phyloP scores from a whole-genome alignment of 371 early-diverging fungal species.

The Syncephalastrum contaminatum region DNA sequence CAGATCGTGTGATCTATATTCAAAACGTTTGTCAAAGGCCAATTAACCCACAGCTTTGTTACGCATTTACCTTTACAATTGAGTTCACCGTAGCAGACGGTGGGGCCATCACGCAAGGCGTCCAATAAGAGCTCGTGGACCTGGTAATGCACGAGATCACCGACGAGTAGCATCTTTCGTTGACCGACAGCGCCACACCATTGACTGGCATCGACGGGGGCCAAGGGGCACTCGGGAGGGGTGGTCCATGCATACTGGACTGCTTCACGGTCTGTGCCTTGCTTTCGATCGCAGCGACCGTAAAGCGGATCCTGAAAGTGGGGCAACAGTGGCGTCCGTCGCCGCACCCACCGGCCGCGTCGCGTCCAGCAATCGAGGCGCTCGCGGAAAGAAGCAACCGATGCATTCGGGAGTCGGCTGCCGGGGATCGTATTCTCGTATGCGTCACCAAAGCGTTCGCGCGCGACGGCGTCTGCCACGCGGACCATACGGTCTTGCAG shows the following conservation, averaged over 20 bases:
- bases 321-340: not conserved
- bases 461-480: conserved; percentile 1
- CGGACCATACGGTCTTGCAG: conserved; percentile 1
- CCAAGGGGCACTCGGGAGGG: conserved; percentile 10
- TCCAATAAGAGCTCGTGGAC: conserved; percentile 55
- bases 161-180: conserved; percentile 47
- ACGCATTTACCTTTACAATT: conserved; percentile 49
- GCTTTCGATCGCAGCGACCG: conserved; percentile 31
- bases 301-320: conserved; percentile 46
- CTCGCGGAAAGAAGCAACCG: conserved; percentile 5
- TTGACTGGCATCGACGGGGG: conserved; percentile 8
- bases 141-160: conserved; percentile 58
- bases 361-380: conserved; percentile 6
- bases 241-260: conserved; percentile 33
- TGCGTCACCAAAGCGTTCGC: conserved; percentile 3
- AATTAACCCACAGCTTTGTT: not conserved
- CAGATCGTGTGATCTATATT: conserved; percentile 47
- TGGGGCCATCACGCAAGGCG: conserved; percentile 45
- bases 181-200: conserved; percentile 41
- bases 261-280: conserved; percentile 33
- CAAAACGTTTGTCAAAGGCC: not conserved
- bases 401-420: conserved; percentile 1
- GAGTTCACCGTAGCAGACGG: conserved; percentile 56
- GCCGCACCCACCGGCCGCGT: conserved; percentile 9
- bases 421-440: conserved; percentile 15